Evolutionary conservation across 148 eudicot species (phyloP).

Genomic region (Pouteria glomerata): DNA sequence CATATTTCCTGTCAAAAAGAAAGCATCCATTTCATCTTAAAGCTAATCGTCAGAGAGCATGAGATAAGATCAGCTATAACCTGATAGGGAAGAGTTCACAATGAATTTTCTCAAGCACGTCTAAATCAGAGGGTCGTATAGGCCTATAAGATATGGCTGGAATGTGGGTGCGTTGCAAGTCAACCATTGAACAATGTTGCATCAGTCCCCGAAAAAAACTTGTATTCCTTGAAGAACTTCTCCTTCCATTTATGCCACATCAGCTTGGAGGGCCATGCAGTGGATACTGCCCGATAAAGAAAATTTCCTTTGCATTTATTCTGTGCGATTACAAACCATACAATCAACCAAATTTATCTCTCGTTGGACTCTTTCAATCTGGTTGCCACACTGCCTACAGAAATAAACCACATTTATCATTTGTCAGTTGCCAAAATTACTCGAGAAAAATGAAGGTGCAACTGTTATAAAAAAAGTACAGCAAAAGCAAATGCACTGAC

Average conservation of each 20-base stretch:
- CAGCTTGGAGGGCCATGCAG: constrained; percentile 35
- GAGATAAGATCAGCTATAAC: constrained; percentile 27
- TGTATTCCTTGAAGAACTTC: constrained; percentile 16
- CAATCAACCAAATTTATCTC: too few species aligned
- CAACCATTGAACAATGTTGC: constrained; percentile 51
- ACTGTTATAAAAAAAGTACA: too few species aligned
- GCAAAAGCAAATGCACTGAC: too few species aligned
- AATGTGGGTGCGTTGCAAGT: constrained; percentile 40
- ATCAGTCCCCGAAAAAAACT: constrained; percentile 46
- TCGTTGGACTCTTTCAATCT: too few species aligned
- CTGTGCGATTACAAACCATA: neutral
- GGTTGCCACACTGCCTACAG: too few species aligned
- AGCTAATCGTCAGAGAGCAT: constrained; percentile 2
- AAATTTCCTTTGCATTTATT: constrained; percentile 2
- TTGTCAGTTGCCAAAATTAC: too few species aligned
- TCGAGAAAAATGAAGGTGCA: too few species aligned
- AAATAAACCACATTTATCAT: too few species aligned
- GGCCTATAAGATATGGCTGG: constrained; percentile 74
- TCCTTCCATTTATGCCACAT: constrained; percentile 52
- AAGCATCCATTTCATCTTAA: constrained; percentile 1
- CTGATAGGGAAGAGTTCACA: constrained; percentile 85
- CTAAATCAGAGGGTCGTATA: constrained; percentile 65
- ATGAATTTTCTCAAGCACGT: constrained; percentile 62
- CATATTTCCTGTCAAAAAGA: neutral
- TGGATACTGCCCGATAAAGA: constrained; percentile 2